Evolutionary conservation across 345 rosid genomes (phyloP).

Genomic region (Heritiera fomes): DNA sequence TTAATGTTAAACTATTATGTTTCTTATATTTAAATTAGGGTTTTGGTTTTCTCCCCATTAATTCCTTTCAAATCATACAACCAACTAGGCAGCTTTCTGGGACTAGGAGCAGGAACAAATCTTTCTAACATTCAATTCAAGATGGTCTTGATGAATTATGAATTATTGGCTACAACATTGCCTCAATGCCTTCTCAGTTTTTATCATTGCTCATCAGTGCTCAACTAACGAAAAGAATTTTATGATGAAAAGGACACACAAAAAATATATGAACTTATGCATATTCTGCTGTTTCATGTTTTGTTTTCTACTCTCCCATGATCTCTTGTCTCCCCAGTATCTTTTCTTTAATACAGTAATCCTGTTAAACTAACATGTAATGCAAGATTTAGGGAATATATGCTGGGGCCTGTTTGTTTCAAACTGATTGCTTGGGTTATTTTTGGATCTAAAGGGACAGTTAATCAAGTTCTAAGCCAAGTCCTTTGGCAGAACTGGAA

Average conservation of each 20-base stretch:
- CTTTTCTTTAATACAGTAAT: slow-evolving; percentile 33
- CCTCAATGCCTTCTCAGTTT: neutral
- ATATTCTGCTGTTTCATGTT: neutral
- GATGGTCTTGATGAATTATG: neutral
- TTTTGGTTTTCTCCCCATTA: neutral
- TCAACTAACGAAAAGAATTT: neutral
- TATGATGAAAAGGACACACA: neutral
- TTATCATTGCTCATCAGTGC: slow-evolving; percentile 1
- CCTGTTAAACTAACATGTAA: slow-evolving; percentile 24
- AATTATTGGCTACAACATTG: neutral
- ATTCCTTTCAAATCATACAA: too few relatives aligned
- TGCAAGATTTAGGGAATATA: slow-evolving; percentile 45
- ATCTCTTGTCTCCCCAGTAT: slow-evolving; percentile 48
- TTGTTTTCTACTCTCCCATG: slow-evolving; percentile 33
- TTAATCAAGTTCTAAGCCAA: neutral
- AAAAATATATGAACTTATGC: neutral
- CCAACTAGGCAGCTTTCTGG: neutral
- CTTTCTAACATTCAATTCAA: neutral
- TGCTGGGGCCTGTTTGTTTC: slow-evolving; percentile 35
- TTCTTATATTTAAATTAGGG: neutral
- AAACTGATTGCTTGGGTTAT: slow-evolving; percentile 19
- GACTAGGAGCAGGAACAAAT: neutral
- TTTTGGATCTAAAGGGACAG: slow-evolving; percentile 11
- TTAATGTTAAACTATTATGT: neutral
- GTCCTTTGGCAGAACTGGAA: neutral